Evolutionary conservation across 2,329 filamentous ascomycete genomes (phyloP), one percentile per base, ranked within the genome.

Genomic region (Penicillium rolfsii): DNA sequence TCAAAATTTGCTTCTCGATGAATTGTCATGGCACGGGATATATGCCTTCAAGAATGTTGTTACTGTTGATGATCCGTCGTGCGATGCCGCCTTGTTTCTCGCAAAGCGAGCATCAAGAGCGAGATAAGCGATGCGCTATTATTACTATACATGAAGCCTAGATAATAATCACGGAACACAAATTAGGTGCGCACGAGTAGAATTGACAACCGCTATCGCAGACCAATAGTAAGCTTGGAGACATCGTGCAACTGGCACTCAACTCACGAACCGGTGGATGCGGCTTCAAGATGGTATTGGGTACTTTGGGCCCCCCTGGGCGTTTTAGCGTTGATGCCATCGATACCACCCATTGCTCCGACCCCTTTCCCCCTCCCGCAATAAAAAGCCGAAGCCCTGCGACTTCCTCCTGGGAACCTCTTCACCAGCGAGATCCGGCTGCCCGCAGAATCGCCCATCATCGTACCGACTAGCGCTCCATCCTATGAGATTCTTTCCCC

Each of bases 371-470:
- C 35, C 4, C 30, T n/a, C 46, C 46, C 46, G 30, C 46, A 50
- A 50, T 50, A 35, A 50, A 50, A 33, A 22, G 46, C 28, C 28
- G 11, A 33, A 50, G n/a, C 8, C 28, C 35, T 9, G 46, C 28
- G 28, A 50, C 46, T 49, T 19, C 28, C 33, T 11, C 9, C 46
- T 22, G 5, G 5, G 4, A 11, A 24, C 33, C 28, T 49, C 46
- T 49, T 33, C 46, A 49, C 16, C 3, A 49, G 46, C 46, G 46
- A 50, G 46, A 35, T 50, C 46, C 46, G 46, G 46, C 28, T 50
- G 7, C 14, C 28, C n/a, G 46, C 46, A 50, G 12, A 36, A 5
- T 14, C 22, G 24, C 43, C 43, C 43, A 46, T 12, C 43, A 46
- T 9, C 11, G 6, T 36, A 14, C 35, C 6, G 40, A 19, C 40